Base-by-base conservation (phyloP, 179 eudicot species). In the Heliamphora ciliata region DNA sequence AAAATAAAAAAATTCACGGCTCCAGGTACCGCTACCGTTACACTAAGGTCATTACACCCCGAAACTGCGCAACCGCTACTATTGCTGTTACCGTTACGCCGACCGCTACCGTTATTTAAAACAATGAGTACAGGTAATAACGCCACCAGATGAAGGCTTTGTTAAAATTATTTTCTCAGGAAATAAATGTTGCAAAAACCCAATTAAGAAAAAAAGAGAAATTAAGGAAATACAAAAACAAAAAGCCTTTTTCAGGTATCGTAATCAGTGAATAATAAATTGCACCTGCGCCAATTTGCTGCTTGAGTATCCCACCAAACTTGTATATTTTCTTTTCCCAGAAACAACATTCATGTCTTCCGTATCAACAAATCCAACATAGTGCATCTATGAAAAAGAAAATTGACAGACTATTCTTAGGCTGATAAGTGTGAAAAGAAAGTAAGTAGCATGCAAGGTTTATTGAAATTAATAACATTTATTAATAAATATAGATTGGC, bases 251-350 rank as follows among this genome's bases (percentile, higher is more conserved):
- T 58, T 6, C 77, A 59, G 21, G 60, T 56, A 46, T 21, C 18
- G n/a, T 4, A 54, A 65, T 40, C 9, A 11, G 7, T 15, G 60
- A 66, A 77, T 3, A 55, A 78, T 67, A 48, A 60, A 81, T 17
- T 64, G 68, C 79, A 95, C 98, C 97, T 95, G 95, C 74, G 97
- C 97, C 77, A 95, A 88, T 86, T 95, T 95, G 91, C 98, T 95
- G 90, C 93, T 84, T 24, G 95, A 81, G 83, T 95, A 93, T 85
- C 98, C 98, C n/a, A 89, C 87, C 80, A 90, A 83, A 89, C 97
- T 95, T 82, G 95, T 81, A 87, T 77, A 95, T 85, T 90, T 95
- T 84, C 97, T 92, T 87, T 89, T 93, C 72, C 93, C 95, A 40
- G 86, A 84, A 61, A 87, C 84, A 78, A 92, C 89, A 83, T 92